These are phyloP conservation scores for Phytophthora crassamura DNA, from an alignment of 352 stramenopile genomes.

Conservation along the genomic window DNA sequence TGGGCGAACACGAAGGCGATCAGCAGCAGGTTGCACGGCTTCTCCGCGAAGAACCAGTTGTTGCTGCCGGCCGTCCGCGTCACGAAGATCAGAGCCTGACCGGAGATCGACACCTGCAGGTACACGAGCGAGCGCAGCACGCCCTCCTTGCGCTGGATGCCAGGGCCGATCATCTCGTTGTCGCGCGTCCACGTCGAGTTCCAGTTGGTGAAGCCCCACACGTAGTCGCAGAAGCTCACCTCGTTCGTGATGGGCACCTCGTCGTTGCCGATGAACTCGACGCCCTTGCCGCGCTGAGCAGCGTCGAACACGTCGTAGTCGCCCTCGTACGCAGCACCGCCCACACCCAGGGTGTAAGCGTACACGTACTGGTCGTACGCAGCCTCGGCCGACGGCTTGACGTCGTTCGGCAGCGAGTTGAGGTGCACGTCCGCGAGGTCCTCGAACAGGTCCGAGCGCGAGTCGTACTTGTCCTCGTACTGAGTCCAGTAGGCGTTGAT, in stretches of 20 bases:
- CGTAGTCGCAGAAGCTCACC: conserved; percentile 68
- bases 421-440: conserved; percentile 66
- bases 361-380: conserved; percentile 68
- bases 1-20: conserved; percentile 77
- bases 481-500: conserved; percentile 52
- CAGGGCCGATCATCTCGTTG: conserved; percentile 69
- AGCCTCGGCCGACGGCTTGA: conserved; percentile 47
- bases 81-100: conserved; percentile 79
- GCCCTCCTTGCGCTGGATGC: conserved; percentile 71
- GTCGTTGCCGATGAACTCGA: conserved; percentile 64
- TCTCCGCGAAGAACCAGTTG: conserved; percentile 80
- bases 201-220: conserved; percentile 77
- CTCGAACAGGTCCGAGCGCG: conserved; percentile 54
- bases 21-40: conserved; percentile 67
- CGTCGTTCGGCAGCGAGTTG: conserved; percentile 48
- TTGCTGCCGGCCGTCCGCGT: conserved; percentile 76
- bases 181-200: conserved; percentile 71
- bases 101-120: conserved; percentile 77
- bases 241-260: conserved; percentile 70
- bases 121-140: conserved; percentile 74
- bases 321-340: conserved; percentile 34
- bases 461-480: conserved; percentile 60
- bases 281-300: conserved; percentile 53
- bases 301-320: conserved; percentile 55
- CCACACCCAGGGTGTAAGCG: conserved; percentile 56